A percentile compares a stretch with the other conserved stretches of the same genome.
These are phyloP conservation scores for Backusella westeae DNA, from an alignment of 192 early-diverging fungal species.

Conservation along the genomic window DNA sequence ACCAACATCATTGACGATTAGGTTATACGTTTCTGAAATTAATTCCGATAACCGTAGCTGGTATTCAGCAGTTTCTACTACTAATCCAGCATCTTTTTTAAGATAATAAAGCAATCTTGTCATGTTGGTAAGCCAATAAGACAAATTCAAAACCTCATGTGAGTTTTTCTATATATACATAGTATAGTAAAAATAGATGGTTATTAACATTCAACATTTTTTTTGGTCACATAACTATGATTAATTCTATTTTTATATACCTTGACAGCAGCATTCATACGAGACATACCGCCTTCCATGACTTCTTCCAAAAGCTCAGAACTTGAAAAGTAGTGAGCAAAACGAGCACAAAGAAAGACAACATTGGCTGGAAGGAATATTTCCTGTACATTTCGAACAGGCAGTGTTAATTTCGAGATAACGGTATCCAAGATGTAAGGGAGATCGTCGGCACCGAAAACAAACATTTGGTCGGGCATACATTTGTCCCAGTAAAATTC, in stretches of 20 bases:
- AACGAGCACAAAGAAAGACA: conserved; percentile 83
- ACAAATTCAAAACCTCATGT: conserved; percentile 37
- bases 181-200: not conserved
- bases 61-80: conserved; percentile 60
- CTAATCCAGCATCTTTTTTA: conserved; percentile 78
- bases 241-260: conserved; percentile 17
- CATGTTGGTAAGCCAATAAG: conserved; percentile 85
- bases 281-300: conserved; percentile 51
- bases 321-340: conserved; percentile 79
- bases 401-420: conserved; percentile 59
- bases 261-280: conserved; percentile 52
- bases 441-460: conserved; percentile 73
- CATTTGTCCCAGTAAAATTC: conserved; percentile 80
- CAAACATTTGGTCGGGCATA: conserved; percentile 91
- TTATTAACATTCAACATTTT: not conserved
- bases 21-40: conserved; percentile 65
- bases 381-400: conserved; percentile 56
- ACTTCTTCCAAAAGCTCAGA: conserved; percentile 71
- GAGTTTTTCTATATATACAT: conserved; percentile 16
- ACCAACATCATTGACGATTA: conserved; percentile 61
- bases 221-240: not conserved
- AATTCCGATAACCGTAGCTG: conserved; percentile 82
- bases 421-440: conserved; percentile 70
- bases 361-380: conserved; percentile 81
- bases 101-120: conserved; percentile 82